A percentile compares a stretch with the other conserved stretches of the same genome.
Evolutionary conservation across 495 filamentous ascomycete genomes (phyloP).

Genomic region (Lasiosphaeria hispida): DNA sequence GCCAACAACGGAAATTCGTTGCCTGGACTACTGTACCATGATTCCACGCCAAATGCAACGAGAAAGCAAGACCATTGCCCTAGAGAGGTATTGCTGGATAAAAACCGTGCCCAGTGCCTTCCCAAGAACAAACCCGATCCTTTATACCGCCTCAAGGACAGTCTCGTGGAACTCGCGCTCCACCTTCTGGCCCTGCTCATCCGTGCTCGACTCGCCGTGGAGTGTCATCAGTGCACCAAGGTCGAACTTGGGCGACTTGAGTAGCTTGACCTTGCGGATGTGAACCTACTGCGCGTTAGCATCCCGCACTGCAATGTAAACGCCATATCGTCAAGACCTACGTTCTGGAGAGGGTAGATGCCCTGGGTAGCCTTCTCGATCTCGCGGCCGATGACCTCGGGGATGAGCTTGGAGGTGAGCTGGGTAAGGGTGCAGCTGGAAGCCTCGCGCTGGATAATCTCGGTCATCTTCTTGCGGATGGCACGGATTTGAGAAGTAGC

Average conservation of each 20-base stretch:
- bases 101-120: constrained; percentile 48
- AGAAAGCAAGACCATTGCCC: constrained; percentile 45
- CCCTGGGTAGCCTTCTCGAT: constrained; percentile 99
- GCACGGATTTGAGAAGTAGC: constrained; percentile 90
- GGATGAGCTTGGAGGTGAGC: constrained; percentile 96
- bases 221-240: constrained; percentile 90
- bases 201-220: constrained; percentile 94
- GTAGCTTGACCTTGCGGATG: constrained; percentile 99
- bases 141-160: constrained; percentile 89
- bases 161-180: constrained; percentile 99
- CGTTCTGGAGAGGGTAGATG: constrained; percentile 99
- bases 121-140: constrained; percentile 37
- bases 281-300: constrained; percentile 68
- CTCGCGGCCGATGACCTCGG: constrained; percentile 97
- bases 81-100: constrained; percentile 53
- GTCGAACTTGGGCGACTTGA: constrained; percentile 98
- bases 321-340: constrained; percentile 45
- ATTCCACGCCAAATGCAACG: constrained; percentile 59
- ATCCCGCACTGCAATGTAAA: not conserved
- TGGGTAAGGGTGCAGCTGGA: constrained; percentile 88
- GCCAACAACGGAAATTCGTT: constrained; percentile 35
- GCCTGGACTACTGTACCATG: constrained; percentile 47
- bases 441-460: constrained; percentile 97
- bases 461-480: constrained; percentile 99
- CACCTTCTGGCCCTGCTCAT: constrained; percentile 97